Evolutionary conservation across 1,139 yeast genomes (phyloP).

Genomic region (Geotrichum cucujoidarum): DNA sequence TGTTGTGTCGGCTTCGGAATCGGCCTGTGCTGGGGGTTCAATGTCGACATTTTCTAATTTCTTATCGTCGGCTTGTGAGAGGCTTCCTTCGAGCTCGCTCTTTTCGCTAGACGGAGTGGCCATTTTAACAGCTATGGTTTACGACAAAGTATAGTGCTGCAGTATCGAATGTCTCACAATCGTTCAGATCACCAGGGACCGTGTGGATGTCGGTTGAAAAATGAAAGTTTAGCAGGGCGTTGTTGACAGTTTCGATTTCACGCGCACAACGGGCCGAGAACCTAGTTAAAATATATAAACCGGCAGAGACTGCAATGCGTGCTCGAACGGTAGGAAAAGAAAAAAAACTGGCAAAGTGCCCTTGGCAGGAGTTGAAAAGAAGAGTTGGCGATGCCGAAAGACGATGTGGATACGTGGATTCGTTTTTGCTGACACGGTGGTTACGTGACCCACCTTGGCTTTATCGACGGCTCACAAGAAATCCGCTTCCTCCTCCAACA

Average conservation of each 20-base stretch:
- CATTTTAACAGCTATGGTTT: too few species aligned
- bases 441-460: neutral
- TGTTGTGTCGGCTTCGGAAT: too few species aligned
- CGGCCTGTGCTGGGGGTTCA: neutral
- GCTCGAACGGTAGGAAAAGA: neutral
- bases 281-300: too few species aligned
- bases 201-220: too few species aligned
- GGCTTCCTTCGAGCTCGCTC: neutral
- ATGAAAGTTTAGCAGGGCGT: too few species aligned
- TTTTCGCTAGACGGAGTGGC: neutral
- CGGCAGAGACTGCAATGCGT: too few species aligned
- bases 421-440: neutral
- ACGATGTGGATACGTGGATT: constrained; percentile 8
- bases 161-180: too few species aligned
- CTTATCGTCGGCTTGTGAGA: constrained; percentile 7
- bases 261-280: too few species aligned
- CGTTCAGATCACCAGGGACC: too few species aligned
- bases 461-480: neutral
- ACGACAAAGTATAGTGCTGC: too few species aligned
- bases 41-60: constrained; percentile 12
- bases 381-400: neutral
- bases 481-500: too few species aligned
- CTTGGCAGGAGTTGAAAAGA: neutral
- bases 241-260: too few species aligned
- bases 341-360: neutral